phyloP scores from a whole-genome alignment of 305 asterid species.

The Fraxinus latifolia region DNA sequence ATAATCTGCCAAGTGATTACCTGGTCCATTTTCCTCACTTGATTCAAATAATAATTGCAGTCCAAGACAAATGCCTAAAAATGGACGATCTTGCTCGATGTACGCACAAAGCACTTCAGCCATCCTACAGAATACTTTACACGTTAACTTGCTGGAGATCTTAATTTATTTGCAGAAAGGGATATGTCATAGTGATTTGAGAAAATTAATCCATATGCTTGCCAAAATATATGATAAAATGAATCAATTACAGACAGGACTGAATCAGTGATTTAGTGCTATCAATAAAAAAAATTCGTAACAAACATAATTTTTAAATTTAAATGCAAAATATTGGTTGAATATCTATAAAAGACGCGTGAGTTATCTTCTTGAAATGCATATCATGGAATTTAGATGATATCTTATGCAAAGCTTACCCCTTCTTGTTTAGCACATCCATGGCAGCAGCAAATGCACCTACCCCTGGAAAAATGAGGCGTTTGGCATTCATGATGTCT shows the following conservation, averaged over 20 bases:
- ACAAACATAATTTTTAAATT: neutral
- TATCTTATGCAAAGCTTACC: conserved; percentile 40
- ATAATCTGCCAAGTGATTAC: conserved; percentile 29
- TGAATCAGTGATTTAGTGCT: neutral
- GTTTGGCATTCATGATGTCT: conserved; percentile 73
- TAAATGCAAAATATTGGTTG: neutral
- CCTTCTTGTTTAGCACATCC: conserved; percentile 75
- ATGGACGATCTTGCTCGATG: conserved; percentile 92
- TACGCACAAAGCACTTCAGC: conserved; percentile 77
- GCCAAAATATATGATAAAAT: neutral
- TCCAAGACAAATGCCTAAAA: conserved; percentile 96
- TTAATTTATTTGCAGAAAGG: neutral
- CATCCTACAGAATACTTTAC: conserved; percentile 45
- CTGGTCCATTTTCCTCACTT: conserved; percentile 92
- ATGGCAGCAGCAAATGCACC: conserved; percentile 97
- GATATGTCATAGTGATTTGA: neutral
- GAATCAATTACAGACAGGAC: neutral
- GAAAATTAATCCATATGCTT: neutral
- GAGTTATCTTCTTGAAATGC: neutral
- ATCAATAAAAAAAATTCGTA: neutral
- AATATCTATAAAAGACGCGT: neutral
- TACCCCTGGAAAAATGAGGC: conserved; percentile 91
- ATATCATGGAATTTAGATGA: neutral
- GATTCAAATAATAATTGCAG: conserved; percentile 94
- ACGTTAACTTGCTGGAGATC: conserved; percentile 1